Evolutionary conservation across 2,329 filamentous ascomycete species (phyloP), one percentile per base, ranked within the genome.

Genomic region (Calonectria honghensis): DNA sequence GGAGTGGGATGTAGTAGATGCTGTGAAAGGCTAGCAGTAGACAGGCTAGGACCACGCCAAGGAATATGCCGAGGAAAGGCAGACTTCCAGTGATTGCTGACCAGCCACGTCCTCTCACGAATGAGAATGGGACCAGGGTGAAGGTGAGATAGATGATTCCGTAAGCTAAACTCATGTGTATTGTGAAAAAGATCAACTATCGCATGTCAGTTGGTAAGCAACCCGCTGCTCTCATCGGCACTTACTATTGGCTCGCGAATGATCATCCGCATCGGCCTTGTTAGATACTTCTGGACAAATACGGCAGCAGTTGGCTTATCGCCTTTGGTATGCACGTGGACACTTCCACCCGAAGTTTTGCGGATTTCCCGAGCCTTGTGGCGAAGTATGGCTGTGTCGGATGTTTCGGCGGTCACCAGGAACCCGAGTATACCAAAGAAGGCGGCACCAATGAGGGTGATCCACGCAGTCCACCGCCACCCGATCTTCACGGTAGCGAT

Each of bases 381-480:
- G 11, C 57, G 35, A 9, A 63, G 39, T 29, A 63, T 63, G 24
- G 35, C 24, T 10, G 57, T 16, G 16, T 39, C 37, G 35, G 57
- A 63, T 24, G 57, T 63, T 13, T 63, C 57, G n/a, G 37, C 9
- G 1, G 35, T 63, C 2, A 63, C 57, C 24, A 63, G 32, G 57
- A 41, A 27, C 14, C 57, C 57, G 4, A 63, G 10, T 11, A 63
- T 39, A 4, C 57, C 57, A 29, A 63, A 63, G 24, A 63, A 63
- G 11, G 57, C 57, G 24, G 35, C 57, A 4, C 35, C n/a, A 29
- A 63, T 63, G 14, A 63, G 57, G 14, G 57, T 63, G n/a, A 63
- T 63, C 57, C 57, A 63, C 37, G 35, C 57, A 11, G 57, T 63
- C 57, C 57, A 63, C 24, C 57, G 41, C 57, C 57, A 63, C n/a